Evolutionary conservation across 2,329 filamentous ascomycete species (phyloP).

Genomic region (Trichophyton rubrum): DNA sequence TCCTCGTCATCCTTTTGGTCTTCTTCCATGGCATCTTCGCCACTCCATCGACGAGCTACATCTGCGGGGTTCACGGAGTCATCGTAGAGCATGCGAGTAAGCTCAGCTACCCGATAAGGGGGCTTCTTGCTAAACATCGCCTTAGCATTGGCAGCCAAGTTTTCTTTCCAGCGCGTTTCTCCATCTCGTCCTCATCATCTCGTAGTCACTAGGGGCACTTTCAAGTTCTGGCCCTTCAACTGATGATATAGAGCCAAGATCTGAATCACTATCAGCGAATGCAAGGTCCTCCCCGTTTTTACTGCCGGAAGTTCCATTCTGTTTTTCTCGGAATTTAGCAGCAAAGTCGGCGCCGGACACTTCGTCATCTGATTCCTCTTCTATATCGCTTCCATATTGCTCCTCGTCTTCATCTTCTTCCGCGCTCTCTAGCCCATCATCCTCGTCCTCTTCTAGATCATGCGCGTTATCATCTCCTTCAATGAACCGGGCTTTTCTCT

Average conservation of each 20-base stretch:
- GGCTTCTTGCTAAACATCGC: slow-evolving; percentile 57
- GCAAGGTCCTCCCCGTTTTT: slow-evolving; percentile 58
- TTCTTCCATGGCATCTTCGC: slow-evolving; percentile 43
- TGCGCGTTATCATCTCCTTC: slow-evolving; percentile 39
- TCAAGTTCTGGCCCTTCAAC: slow-evolving; percentile 45
- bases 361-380: slow-evolving; percentile 23
- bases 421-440: slow-evolving; percentile 38
- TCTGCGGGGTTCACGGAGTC: slow-evolving; percentile 61
- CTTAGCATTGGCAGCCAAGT: slow-evolving; percentile 63
- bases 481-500: slow-evolving; percentile 39
- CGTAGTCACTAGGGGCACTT: slow-evolving; percentile 41
- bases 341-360: slow-evolving; percentile 33
- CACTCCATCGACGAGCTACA: slow-evolving; percentile 65
- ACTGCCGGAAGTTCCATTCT: slow-evolving; percentile 43
- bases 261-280: slow-evolving; percentile 95
- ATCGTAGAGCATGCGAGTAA: slow-evolving; percentile 84
- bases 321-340: slow-evolving; percentile 30
- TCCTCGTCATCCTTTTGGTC: slow-evolving; percentile 33
- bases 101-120: slow-evolving; percentile 65
- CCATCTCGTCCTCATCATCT: slow-evolving; percentile 59
- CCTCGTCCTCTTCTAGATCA: slow-evolving; percentile 48
- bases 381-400: slow-evolving; percentile 25
- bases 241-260: slow-evolving; percentile 74
- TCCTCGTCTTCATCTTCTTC: slow-evolving; percentile 43
- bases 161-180: slow-evolving; percentile 73